Base-by-base conservation (phyloP, 2,329 filamentous ascomycete genomes). In the Lachnellula suecica region DNA sequence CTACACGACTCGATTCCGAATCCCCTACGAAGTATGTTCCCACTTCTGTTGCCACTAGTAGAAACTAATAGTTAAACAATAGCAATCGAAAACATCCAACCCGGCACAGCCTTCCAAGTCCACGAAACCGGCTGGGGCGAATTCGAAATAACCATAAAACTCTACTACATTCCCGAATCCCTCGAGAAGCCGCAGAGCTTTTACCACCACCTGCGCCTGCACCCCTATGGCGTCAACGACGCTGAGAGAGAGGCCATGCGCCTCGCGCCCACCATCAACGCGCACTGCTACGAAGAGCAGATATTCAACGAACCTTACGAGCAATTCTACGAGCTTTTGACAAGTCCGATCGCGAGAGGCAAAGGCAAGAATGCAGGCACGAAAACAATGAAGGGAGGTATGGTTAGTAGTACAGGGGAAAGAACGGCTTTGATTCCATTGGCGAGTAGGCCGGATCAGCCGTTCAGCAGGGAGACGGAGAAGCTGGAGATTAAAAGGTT, bases 221-320 rank as follows among this genome's bases (percentile, higher is more conserved):
- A 97, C 67, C 90, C 93, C 2, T 99, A 93, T 70, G 91, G 91
- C 15, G 79, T 91, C 52, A 88, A 85, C 62, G 89, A 95, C 64
- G 86, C 83, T 49, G 84, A 88, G 69, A 79, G 82, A 61, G 58
- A 74, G 75, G 56, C 81, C 78, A 81, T 71, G 78, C 54, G 70
- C 67, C 48, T 82, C 74, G 71, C 81, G 73, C 73, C 82, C 59
- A 79, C 87, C 64, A 85, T 97, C 41, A 76, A 86, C 27, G 83
- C 85, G 46, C 93, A 94, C 79, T 86, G 84, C 53, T 91, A 97
- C 67, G 94, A 99, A 70, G 91, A 96, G 66, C 88, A 97, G 59
- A 82, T 97, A 45, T 99, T 99, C 79, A 97, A 96, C 73, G 94
- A 99, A 71, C 94, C 94, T 0, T 94, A 91, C 63, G 90, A 96